These are phyloP conservation scores for Lantana camara DNA, from an alignment of 257 asterid species.

Conservation along the genomic window DNA sequence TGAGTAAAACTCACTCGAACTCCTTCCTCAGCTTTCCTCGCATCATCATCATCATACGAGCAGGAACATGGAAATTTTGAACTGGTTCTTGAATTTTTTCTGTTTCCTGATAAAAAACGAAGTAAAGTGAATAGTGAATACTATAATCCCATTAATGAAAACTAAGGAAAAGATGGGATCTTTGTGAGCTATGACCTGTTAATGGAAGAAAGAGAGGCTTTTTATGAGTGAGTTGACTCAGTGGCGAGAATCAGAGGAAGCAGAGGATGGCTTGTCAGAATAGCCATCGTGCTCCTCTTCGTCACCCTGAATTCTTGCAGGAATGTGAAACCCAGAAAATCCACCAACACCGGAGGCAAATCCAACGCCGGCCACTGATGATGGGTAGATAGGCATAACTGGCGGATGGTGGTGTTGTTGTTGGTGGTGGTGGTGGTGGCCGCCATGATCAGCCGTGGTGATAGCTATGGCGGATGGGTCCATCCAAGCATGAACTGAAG, in stretches of 20 bases:
- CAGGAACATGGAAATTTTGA: slow-evolving; percentile 16
- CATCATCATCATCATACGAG: neutral
- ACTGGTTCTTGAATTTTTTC: neutral
- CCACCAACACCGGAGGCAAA: slow-evolving; percentile 61
- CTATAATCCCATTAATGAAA: neutral
- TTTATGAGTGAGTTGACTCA: slow-evolving; percentile 38
- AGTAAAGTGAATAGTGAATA: too few species aligned
- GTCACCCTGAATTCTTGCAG: slow-evolving; percentile 89
- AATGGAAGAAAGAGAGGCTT: slow-evolving; percentile 21
- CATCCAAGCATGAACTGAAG: slow-evolving; percentile 91
- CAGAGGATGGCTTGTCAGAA: slow-evolving; percentile 84
- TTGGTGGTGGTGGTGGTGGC: slow-evolving; percentile 46
- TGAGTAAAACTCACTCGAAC: slow-evolving; percentile 39
- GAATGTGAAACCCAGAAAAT: slow-evolving; percentile 66
- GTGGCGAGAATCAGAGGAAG: slow-evolving; percentile 90
- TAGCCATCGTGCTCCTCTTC: slow-evolving; percentile 91
- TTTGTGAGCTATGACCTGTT: slow-evolving; percentile 29
- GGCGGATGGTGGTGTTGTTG: slow-evolving; percentile 42
- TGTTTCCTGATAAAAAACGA: slow-evolving; percentile 10
- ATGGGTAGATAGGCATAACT: slow-evolving; percentile 56
- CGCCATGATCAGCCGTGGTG: slow-evolving; percentile 50
- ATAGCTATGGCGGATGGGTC: slow-evolving; percentile 57
- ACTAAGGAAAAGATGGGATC: too few species aligned
- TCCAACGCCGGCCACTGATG: slow-evolving; percentile 58
- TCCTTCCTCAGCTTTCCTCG: slow-evolving; percentile 25